A percentile compares a stretch with the other conserved stretches of the same genome.
Evolutionary conservation across 163 green algal genomes (phyloP).

Genomic region (Botryococcus braunii): DNA sequence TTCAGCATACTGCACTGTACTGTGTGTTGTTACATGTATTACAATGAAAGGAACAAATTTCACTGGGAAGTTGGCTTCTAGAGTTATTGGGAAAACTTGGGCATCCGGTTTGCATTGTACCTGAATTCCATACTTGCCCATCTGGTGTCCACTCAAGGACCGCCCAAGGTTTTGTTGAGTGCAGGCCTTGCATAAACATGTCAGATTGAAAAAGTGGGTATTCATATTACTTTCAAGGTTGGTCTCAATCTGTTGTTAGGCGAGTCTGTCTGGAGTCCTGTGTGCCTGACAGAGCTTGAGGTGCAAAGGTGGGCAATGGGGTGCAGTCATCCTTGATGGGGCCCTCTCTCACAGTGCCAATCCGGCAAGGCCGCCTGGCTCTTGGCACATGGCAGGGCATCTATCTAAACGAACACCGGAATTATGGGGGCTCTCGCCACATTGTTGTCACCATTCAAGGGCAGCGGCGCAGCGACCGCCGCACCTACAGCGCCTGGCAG

Average conservation of each 20-base stretch:
- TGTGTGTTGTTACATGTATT: not conserved
- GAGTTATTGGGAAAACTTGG: not conserved
- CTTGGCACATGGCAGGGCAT: constrained; percentile 79
- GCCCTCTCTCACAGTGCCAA: constrained; percentile 45
- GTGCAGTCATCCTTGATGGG: constrained; percentile 69
- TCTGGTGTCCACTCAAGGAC: no score
- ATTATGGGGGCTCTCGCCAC: constrained; percentile 59
- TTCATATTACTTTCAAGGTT: not conserved
- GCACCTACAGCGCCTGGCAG: constrained; percentile 30
- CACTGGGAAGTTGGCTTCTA: not conserved
- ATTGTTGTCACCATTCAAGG: constrained; percentile 82
- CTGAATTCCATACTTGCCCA: no score
- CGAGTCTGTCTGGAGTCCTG: constrained; percentile 8
- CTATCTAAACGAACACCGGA: constrained; percentile 60
- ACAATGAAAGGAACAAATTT: not conserved
- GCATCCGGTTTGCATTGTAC: not conserved
- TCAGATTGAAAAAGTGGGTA: not conserved
- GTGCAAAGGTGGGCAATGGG: no score
- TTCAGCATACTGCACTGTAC: not conserved
- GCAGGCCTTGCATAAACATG: no score
- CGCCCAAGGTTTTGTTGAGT: no score
- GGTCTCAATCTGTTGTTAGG: not conserved
- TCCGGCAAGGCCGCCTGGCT: constrained; percentile 51
- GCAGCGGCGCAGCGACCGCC: constrained; percentile 48
- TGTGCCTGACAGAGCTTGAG: no score